Base-by-base conservation (phyloP, 305 asterid genomes). In the Euphrasia arctica region DNA sequence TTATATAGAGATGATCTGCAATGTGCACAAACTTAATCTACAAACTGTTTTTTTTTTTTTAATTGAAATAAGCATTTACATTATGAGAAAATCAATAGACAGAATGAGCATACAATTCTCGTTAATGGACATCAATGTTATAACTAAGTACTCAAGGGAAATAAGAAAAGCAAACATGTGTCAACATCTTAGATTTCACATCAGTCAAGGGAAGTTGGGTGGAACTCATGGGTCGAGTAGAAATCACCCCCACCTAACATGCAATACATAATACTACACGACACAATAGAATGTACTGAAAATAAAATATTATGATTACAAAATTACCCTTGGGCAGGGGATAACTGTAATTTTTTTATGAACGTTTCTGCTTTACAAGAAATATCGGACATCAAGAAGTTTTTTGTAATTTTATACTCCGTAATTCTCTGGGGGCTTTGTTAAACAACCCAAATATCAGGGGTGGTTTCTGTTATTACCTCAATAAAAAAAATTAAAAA, bases 1-100 rank as follows among this genome's bases (percentile, higher is more conserved):
- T 60, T 56, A 14, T 34, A 32, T 29, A 36, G 41, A 71, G 47
- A 51, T 51, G 5, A 22, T 41, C 12, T 18, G 9, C 55, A 49
- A 3, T 4, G 22, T 3, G 15, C 55, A 10, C 4, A 28, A 34
- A 51, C n/a, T 15, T 32, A 3, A 11, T 32, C 12, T 3, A 10
- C 18, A 22, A 15, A 29, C 10, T 32, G 25, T 12, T 32, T 50
- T 50, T 2, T 45, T 10, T 11, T 45, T 10, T 45, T 11, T 45
- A 39, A 45, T 11, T 45, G 5, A 11, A 45, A 45, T 45, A 12
- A 45, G 14, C 50, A 45, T 45, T 39, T 49, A 13, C 50, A 45
- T 11, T 18, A 18, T 3, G 14, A 14, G 12, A 45, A 41, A 2
- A 45, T 45, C 12, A 45, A 45, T 45, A 45, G 50, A 11, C 50